Conservation (phyloP, 768 basidiomycete species). For the Kwoniella mangroviensis region DNA sequence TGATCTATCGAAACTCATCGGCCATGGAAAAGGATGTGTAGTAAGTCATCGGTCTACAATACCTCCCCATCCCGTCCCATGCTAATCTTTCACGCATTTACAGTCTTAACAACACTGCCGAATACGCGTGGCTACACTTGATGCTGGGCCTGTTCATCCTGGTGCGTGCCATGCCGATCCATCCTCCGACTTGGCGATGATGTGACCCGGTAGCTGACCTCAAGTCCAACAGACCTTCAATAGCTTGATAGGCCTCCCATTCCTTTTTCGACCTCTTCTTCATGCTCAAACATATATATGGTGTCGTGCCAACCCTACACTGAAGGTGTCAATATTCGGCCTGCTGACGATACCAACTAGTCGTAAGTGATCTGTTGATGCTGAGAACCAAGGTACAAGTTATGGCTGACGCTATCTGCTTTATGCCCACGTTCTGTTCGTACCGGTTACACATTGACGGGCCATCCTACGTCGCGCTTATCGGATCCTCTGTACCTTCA, state of each 20-base stretch:
- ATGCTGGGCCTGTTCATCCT: conserved; percentile 47
- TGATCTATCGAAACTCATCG: conserved; percentile 56
- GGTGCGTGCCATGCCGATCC: conserved; percentile 27
- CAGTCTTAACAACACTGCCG: conserved; percentile 46
- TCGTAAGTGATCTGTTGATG: conserved; percentile 35
- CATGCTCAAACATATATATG: conserved; percentile 57
- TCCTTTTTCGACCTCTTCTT: conserved; percentile 55
- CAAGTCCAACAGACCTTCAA: conserved; percentile 42
- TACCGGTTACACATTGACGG: not conserved
- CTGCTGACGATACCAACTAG: conserved; percentile 55
- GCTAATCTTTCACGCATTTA: not conserved
- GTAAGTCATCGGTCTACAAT: conserved; percentile 31
- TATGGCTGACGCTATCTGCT: not conserved
- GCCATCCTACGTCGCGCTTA: not conserved
- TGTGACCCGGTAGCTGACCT: not conserved
- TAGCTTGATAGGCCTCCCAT: conserved; percentile 45
- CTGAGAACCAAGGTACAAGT: not conserved
- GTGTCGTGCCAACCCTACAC: conserved; percentile 54
- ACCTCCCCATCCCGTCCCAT: not conserved
- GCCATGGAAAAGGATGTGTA: conserved; percentile 49
- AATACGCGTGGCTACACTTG: conserved; percentile 55
- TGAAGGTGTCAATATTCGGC: conserved; percentile 56
- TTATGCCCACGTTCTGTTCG: not conserved
- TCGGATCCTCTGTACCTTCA: not conserved
- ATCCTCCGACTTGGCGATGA: not conserved